phyloP scores from a whole-genome alignment of 1,284 basidiomycete species.

The Cerioporus squamosus region DNA sequence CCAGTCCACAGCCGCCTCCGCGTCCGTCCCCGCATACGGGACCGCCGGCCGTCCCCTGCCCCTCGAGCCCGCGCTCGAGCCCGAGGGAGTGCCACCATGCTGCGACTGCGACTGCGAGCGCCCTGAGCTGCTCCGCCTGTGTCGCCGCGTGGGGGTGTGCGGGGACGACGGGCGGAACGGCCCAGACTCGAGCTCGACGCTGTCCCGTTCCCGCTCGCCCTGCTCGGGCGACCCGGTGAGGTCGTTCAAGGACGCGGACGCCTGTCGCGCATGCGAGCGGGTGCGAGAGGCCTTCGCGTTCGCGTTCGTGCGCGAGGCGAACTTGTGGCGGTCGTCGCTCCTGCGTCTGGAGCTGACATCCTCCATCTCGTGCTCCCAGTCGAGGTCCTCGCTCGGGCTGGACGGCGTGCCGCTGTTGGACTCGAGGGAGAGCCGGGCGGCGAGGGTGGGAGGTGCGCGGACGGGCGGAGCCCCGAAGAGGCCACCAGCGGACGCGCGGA shows the following conservation, averaged over 20 bases:
- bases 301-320: not conserved
- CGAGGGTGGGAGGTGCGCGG: conserved; percentile 20
- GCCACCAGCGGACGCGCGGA: conserved; percentile 14
- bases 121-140: conserved; percentile 12
- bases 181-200: conserved; percentile 20
- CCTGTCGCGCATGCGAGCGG: not conserved
- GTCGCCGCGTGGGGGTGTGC: not conserved
- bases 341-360: conserved; percentile 21
- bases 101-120: conserved; percentile 3
- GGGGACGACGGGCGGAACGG: conserved; percentile 7
- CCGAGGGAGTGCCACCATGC: not conserved
- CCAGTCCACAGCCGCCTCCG: not conserved
- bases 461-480: conserved; percentile 27
- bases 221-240: not conserved
- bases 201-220: conserved; percentile 16
- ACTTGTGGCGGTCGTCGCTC: not conserved
- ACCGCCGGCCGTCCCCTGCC: conserved; percentile 1
- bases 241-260: conserved; percentile 11
- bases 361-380: conserved; percentile 35
- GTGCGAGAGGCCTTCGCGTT: not conserved
- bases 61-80: not conserved
- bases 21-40: conserved; percentile 11
- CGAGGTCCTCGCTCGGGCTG: conserved; percentile 35
- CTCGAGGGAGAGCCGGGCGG: conserved; percentile 32
- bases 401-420: conserved; percentile 33